Percentiles rank a stretch among this genome's conserved stretches.
phyloP scores from a whole-genome alignment of 371 early-diverging fungal genomes.

The Umbelopsis sp. region DNA sequence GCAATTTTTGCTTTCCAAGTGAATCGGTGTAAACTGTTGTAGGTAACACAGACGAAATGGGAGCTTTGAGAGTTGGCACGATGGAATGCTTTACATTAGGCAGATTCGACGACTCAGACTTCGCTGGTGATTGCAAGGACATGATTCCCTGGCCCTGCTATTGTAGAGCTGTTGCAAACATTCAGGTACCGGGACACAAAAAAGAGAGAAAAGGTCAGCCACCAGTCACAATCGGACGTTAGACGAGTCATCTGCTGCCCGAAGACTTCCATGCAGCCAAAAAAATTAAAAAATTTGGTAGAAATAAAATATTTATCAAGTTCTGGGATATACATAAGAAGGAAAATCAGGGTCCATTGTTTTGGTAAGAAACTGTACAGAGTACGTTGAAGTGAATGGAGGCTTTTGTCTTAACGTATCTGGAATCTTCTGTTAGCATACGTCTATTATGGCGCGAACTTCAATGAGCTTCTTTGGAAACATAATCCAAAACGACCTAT shows the following conservation, averaged over 20 bases:
- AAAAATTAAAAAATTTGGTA: too few species aligned
- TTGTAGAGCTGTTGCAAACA: neutral
- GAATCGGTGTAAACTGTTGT: neutral
- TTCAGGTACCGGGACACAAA: neutral
- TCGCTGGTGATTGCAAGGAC: constrained; percentile 8
- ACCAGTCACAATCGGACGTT: neutral
- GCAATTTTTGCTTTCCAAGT: constrained; percentile 18
- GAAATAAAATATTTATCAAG: too few species aligned
- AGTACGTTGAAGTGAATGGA: too few species aligned
- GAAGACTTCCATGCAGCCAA: neutral
- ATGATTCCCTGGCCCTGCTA: neutral
- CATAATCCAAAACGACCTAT: too few species aligned
- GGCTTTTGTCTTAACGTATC: too few species aligned
- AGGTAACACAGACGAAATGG: neutral
- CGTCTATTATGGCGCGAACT: too few species aligned
- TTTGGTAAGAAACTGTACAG: too few species aligned
- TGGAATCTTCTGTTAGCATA: too few species aligned
- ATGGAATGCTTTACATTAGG: neutral
- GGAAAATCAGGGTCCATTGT: too few species aligned
- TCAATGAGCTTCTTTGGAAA: too few species aligned
- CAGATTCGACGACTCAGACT: neutral
- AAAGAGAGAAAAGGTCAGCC: neutral
- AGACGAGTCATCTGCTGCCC: neutral
- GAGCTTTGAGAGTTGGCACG: neutral
- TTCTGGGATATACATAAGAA: too few species aligned